Evolutionary conservation across 305 asterid genomes (phyloP).

Genomic region (Solanum hybrid): DNA sequence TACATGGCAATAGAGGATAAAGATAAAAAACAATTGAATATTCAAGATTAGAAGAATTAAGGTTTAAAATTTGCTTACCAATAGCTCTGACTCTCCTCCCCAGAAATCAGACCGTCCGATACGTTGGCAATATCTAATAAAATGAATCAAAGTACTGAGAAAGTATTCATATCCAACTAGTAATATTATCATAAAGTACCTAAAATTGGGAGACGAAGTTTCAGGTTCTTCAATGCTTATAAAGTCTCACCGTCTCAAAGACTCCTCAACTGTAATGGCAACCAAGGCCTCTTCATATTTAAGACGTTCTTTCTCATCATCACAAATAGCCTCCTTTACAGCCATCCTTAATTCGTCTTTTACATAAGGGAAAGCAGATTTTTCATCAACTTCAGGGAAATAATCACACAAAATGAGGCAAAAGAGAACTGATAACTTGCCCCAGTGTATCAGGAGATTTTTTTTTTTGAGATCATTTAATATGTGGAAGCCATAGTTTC

Average conservation of each 20-base stretch:
- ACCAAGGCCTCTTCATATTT: slow-evolving; percentile 74
- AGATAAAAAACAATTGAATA: neutral
- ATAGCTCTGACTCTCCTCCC: slow-evolving; percentile 97
- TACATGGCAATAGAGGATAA: neutral
- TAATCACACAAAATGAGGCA: neutral
- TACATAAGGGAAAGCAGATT: slow-evolving; percentile 4
- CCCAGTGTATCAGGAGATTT: neutral
- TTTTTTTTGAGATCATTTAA: neutral
- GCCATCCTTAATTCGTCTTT: slow-evolving; percentile 92
- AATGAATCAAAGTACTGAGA: slow-evolving; percentile 15
- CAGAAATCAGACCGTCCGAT: slow-evolving; percentile 85
- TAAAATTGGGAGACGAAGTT: neutral
- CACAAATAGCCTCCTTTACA: slow-evolving; percentile 86
- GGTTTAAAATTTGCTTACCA: slow-evolving; percentile 40
- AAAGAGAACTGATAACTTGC: neutral
- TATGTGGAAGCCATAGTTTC: neutral
- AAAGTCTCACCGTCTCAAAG: slow-evolving; percentile 67
- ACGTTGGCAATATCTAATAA: slow-evolving; percentile 77
- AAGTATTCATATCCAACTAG: neutral
- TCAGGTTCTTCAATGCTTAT: neutral
- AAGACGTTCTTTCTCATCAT: slow-evolving; percentile 41
- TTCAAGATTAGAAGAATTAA: neutral
- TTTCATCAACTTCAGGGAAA: slow-evolving; percentile 10
- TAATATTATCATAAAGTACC: neutral
- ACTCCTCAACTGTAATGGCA: slow-evolving; percentile 81